Conservation (phyloP, 169 alveolate species). For the Hepatocystis sp. region DNA sequence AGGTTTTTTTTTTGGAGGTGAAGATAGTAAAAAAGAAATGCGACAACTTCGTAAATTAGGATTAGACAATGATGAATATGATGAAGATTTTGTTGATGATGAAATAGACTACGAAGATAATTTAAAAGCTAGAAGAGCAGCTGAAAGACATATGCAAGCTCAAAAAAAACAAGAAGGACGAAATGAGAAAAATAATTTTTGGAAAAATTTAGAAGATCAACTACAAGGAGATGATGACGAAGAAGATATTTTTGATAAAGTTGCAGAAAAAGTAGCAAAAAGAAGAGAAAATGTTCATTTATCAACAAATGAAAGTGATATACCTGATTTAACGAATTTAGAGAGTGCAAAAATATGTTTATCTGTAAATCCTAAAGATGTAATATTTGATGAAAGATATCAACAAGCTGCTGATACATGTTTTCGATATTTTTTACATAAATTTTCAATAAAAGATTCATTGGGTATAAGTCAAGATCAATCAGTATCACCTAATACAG, state of each 20-base stretch:
- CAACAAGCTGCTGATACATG: slow-evolving; percentile 89
- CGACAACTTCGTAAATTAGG: slow-evolving; percentile 85
- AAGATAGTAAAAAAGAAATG: slow-evolving; percentile 81
- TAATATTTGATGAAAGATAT: slow-evolving; percentile 88
- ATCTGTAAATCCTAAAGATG: slow-evolving; percentile 86
- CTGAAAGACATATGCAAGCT: slow-evolving; percentile 83
- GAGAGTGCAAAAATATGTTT: slow-evolving; percentile 87
- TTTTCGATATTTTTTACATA: slow-evolving; percentile 82
- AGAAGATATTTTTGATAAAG: slow-evolving; percentile 84
- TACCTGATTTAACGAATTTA: slow-evolving; percentile 81
- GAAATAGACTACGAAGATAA: slow-evolving; percentile 87
- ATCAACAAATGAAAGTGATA: slow-evolving; percentile 82
- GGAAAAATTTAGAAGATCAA: slow-evolving; percentile 81
- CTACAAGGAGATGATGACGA: slow-evolving; percentile 83
- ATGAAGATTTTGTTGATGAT: slow-evolving; percentile 88
- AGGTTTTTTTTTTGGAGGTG: slow-evolving; percentile 86
- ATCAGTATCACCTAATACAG: slow-evolving; percentile 47
- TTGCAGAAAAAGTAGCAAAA: slow-evolving; percentile 85
- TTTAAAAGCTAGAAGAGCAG: slow-evolving; percentile 89
- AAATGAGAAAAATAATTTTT: slow-evolving; percentile 77
- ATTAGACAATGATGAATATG: slow-evolving; percentile 87
- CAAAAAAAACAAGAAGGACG: slow-evolving; percentile 78
- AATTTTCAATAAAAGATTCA: slow-evolving; percentile 78
- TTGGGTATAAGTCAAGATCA: slow-evolving; percentile 72
- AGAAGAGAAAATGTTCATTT: slow-evolving; percentile 87